Evolutionary conservation across 2,329 filamentous ascomycete species (phyloP), one percentile per base, ranked within the genome.

Genomic region (Chalara sp.): DNA sequence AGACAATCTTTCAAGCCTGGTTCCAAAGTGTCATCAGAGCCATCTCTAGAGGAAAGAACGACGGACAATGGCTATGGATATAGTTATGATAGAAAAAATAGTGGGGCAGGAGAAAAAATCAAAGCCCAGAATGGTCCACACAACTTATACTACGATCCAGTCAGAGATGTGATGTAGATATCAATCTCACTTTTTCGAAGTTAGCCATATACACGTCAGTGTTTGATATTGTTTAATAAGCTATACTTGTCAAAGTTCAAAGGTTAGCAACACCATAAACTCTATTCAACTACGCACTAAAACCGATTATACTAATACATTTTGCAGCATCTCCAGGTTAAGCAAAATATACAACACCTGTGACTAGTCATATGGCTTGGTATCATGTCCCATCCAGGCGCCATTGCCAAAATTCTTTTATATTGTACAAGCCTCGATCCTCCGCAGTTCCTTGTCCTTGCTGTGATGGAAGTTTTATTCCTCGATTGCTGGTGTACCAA

Each of bases 1-100:
- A 55, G 61, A 48, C 58, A 58, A 28, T 12, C 44, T 30, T 39
- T 29, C 11, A 58, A 54, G 30, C 41, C 28, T 5, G 44, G 46
- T 29, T 43, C 44, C 33, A 45, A 44, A 37, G 35, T 8, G 35
- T n/a, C 2, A 37, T 10, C 8, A n/a, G n/a, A 4, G n/a, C 35
- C 8, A 37, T n/a, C 35, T 37, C 35, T 37, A 4, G 8, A n/a
- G 35, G 21, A 21, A 21, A 21, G 21, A 21, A 21, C 35, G 8
- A n/a, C 35, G 35, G 35, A n/a, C n/a, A n/a, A 37, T 10, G 8
- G 35, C 35, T 8, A n/a, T 37, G 8, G 8, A 37, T 37, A 8
- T n/a, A 8, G n/a, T n/a, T n/a, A 8, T 37, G 35, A 10, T 37
- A 8, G 8, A n/a, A n/a, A 8, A n/a, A n/a, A 37, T 37, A 37